Evolutionary conservation across 192 early-diverging fungal species (phyloP).

Genomic region (Pecoramyces ruminantium): DNA sequence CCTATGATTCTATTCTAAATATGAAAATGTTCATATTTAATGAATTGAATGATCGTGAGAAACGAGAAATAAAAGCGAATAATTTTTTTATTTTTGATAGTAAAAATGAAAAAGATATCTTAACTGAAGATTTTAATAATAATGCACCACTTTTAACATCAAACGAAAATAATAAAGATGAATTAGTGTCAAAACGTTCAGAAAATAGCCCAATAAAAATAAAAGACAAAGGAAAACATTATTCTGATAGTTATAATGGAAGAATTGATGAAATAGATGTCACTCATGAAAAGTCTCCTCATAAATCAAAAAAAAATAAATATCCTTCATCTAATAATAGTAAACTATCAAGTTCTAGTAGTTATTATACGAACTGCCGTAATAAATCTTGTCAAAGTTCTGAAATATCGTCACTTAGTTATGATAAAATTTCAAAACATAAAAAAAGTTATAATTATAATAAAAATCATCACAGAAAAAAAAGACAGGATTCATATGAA

Average conservation of each 20-base stretch:
- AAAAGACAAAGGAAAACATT: background rate
- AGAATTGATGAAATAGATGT: background rate
- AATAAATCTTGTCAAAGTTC: background rate
- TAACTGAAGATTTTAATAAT: background rate
- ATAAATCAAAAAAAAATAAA: background rate
- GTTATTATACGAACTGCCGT: background rate
- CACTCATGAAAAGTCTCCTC: background rate
- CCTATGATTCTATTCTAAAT: background rate
- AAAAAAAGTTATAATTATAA: background rate
- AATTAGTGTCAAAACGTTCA: background rate
- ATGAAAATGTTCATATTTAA: background rate
- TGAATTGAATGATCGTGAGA: background rate
- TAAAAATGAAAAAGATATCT: background rate
- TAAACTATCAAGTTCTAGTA: background rate
- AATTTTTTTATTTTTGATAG: background rate
- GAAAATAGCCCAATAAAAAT: background rate
- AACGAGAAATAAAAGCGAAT: background rate
- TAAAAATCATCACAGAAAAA: background rate
- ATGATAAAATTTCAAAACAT: background rate
- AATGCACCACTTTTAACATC: background rate
- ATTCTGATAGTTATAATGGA: background rate
- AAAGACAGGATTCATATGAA: background rate
- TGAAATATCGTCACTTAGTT: background rate
- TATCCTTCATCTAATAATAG: background rate
- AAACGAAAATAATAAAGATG: background rate